These are phyloP conservation scores for Fraxinus dipetala DNA, from an alignment of 305 asterid genomes.

Conservation along the genomic window DNA sequence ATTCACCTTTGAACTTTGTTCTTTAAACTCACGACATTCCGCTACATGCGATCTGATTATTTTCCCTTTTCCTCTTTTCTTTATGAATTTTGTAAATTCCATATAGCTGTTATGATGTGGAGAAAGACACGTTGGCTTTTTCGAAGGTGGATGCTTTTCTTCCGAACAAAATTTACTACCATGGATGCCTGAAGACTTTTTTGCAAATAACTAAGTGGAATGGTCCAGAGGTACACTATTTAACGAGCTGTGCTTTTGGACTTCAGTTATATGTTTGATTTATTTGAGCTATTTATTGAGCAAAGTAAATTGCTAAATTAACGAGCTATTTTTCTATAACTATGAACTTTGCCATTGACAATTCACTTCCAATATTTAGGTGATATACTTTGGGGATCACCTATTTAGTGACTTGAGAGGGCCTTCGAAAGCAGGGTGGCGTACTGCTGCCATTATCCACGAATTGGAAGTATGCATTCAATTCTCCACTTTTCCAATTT, in stretches of 20 bases:
- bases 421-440: constrained; percentile 99
- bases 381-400: constrained; percentile 98
- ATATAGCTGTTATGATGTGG: constrained; percentile 79
- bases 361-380: constrained; percentile 38
- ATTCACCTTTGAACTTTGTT: constrained; percentile 11
- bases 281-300: constrained; percentile 13
- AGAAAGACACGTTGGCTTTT: constrained; percentile 81
- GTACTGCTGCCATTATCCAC: constrained; percentile 91
- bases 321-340: neutral
- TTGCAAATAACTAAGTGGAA: constrained; percentile 95
- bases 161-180: constrained; percentile 78
- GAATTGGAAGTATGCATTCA: constrained; percentile 72
- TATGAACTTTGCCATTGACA: constrained; percentile 6
- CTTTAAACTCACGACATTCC: neutral
- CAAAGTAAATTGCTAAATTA: neutral
- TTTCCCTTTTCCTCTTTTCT: constrained; percentile 9
- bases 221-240: constrained; percentile 76
- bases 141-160: constrained; percentile 81
- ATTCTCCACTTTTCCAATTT: constrained; percentile 17
- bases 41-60: neutral
- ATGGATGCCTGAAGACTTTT: constrained; percentile 91
- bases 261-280: constrained; percentile 18
- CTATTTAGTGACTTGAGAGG: constrained; percentile 95
- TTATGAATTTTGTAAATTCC: constrained; percentile 27
- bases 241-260: constrained; percentile 5